A percentile compares a stretch with the other conserved stretches of the same genome.
Conservation (phyloP, 75 land plant species). For the Azolla pinnata region DNA sequence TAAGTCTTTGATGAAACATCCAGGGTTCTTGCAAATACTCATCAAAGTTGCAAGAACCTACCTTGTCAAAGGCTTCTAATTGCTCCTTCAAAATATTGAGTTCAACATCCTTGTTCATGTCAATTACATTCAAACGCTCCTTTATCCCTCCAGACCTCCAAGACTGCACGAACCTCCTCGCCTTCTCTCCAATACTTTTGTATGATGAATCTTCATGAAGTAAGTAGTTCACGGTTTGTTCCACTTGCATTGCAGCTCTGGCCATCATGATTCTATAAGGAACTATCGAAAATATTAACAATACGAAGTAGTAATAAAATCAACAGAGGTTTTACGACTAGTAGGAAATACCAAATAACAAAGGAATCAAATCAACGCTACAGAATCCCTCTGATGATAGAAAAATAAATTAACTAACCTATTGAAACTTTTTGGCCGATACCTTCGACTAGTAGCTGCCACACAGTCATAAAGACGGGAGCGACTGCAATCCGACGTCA, state of each 20-base stretch:
- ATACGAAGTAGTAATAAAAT: no score
- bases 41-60: neutral
- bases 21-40: no score
- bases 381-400: no score
- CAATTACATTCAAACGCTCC: neutral
- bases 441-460: neutral
- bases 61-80: conserved; percentile 16
- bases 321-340: no score
- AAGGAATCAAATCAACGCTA: no score
- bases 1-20: no score
- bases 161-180: neutral
- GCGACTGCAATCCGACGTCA: conserved; percentile 4
- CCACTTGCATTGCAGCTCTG: conserved; percentile 8
- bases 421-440: neutral
- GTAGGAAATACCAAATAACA: no score
- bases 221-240: conserved; percentile 2
- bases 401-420: neutral
- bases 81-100: conserved; percentile 14
- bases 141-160: neutral
- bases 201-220: conserved; percentile 9
- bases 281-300: neutral
- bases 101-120: neutral
- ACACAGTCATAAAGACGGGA: conserved; percentile 12
- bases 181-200: conserved; percentile 11
- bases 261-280: neutral